Base-by-base conservation (phyloP, 805 yeast genomes). In the Candida multigemmis region DNA sequence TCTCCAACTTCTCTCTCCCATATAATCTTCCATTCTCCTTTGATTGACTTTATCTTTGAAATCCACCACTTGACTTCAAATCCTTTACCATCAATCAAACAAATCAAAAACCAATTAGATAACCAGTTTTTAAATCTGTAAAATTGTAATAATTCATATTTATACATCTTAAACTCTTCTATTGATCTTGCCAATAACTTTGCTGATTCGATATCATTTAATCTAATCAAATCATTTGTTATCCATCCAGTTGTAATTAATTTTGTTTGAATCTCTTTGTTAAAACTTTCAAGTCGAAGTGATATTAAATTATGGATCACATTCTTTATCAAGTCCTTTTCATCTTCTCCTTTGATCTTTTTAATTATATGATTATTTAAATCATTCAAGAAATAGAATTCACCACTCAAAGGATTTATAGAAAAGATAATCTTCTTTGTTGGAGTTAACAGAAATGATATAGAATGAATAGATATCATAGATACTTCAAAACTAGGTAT, bases 241-340 rank as follows among this genome's bases (percentile, higher is more conserved):
- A 71, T 63, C 91, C 91, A 82, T 16, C 77, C 82, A 0, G 77
- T 68, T 0, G 83, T 77, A 19, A 62, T 57, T 29, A 83, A 65
- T 34, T 76, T 62, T 6, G 71, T 65, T 8, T 69, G 53, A 16
- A 77, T 55, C 31, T 76, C 79, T 23, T 60, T 55, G 30, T 60
- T 57, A 28, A 65, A 61, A 3, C 67, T 60, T 19, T 70, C 66
- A 16, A 72, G 47, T 24, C 75, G 58, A 25, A 78, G 50, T 20
- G 56, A 63, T 16, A 68, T 47, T 20, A 78, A 40, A 22, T 41
- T 38, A 16, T 42, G 43, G 12, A 53, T 51, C n/a, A 59, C 48
- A 32, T 38, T 42, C 8, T 37, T 34, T 10, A 57, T 40, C 51
- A 60, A 42, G 16, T 49, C 54, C 3, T 33, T 29, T 34, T 60